Percentiles rank a stretch among this genome's conserved stretches.
Conservation (phyloP, 73 alveolate genomes). For the Breviolum minutum region DNA sequence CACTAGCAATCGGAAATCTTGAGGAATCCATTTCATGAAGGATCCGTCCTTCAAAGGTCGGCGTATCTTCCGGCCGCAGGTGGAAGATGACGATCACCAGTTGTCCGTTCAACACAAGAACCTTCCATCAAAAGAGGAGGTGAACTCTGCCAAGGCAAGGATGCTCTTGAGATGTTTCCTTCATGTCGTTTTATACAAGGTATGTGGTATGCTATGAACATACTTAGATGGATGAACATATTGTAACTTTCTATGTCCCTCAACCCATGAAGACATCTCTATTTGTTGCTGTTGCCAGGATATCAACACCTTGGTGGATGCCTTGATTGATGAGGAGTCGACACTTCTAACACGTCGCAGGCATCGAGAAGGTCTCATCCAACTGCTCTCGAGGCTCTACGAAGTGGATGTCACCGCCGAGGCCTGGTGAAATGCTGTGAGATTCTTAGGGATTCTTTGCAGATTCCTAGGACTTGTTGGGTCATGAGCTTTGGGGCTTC, state of each 20-base stretch:
- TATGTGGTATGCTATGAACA: too few species aligned
- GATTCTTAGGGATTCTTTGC: not conserved
- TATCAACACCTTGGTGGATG: constrained; percentile 69
- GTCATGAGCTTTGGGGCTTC: too few species aligned
- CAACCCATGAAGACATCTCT: too few species aligned
- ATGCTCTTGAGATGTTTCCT: not conserved
- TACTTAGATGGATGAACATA: too few species aligned
- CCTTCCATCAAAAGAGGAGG: constrained; percentile 66
- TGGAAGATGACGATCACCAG: constrained; percentile 77
- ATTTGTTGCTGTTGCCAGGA: not conserved
- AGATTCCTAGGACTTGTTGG: too few species aligned
- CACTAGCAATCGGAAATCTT: too few species aligned
- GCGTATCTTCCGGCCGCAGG: not conserved
- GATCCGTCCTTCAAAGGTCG: too few species aligned
- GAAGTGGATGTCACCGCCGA: constrained; percentile 79
- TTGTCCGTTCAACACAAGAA: constrained; percentile 80
- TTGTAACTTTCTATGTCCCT: too few species aligned
- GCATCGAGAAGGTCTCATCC: constrained; percentile 83
- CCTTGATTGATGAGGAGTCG: constrained; percentile 76
- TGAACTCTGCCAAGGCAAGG: constrained; percentile 8
- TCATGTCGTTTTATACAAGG: not conserved
- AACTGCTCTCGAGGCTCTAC: constrained; percentile 69
- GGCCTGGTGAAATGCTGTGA: not conserved
- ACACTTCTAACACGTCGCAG: constrained; percentile 59
- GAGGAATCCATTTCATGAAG: too few species aligned